A percentile compares a stretch with the other conserved stretches of the same genome.
These are phyloP conservation scores for Hortaea werneckii DNA, from an alignment of 2,329 filamentous ascomycete species.

Conservation along the genomic window DNA sequence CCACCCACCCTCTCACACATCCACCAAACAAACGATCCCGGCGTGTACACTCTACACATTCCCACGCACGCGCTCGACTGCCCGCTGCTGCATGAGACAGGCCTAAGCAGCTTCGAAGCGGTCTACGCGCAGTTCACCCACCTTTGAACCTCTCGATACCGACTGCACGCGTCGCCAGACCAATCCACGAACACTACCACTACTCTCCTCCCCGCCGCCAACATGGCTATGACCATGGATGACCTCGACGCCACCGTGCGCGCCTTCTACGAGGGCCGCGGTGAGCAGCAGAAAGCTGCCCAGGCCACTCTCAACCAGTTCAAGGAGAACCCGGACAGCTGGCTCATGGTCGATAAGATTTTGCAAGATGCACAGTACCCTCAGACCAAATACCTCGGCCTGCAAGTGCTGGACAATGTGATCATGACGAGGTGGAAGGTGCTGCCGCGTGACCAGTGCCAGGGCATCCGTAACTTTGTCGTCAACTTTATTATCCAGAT, in stretches of 20 bases:
- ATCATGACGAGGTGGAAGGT: slow-evolving; percentile 99
- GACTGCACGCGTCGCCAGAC: slow-evolving; percentile 13
- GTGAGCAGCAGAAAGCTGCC: slow-evolving; percentile 87
- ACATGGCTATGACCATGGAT: slow-evolving; percentile 64
- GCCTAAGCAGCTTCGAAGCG: slow-evolving; percentile 15
- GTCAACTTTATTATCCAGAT: slow-evolving; percentile 96
- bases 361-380: slow-evolving; percentile 85
- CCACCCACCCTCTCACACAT: slow-evolving; percentile 3
- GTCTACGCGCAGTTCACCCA: slow-evolving; percentile 21
- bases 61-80: too few relatives aligned
- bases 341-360: slow-evolving; percentile 95
- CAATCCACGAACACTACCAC: slow-evolving; percentile 3
- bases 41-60: too few relatives aligned
- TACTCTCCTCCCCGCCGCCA: slow-evolving; percentile 13
- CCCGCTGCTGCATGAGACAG: slow-evolving; percentile 17
- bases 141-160: slow-evolving; percentile 10
- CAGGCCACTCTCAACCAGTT: slow-evolving; percentile 92
- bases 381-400: slow-evolving; percentile 92
- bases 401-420: slow-evolving; percentile 95
- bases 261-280: slow-evolving; percentile 90
- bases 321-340: slow-evolving; percentile 97
- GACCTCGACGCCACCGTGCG: slow-evolving; percentile 96
- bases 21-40: background rate
- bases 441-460: slow-evolving; percentile 86
- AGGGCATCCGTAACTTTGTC: slow-evolving; percentile 97